Percentiles rank a stretch among this genome's conserved stretches.
Conservation (phyloP, 75 land plant genomes). For the Gnetum montanum region DNA sequence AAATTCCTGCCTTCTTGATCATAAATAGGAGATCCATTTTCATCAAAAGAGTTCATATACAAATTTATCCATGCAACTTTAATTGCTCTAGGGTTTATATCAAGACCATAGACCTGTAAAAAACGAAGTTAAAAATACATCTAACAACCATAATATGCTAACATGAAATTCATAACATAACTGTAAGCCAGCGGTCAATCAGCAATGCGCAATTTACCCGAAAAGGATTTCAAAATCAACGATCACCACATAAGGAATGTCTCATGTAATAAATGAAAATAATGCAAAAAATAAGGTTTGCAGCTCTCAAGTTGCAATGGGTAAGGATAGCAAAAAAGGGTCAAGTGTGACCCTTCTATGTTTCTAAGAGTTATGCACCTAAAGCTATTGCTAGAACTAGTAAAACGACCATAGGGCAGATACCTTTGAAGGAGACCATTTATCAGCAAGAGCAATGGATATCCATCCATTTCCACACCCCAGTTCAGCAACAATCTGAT, state of each 20-base stretch:
- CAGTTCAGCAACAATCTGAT: constrained; percentile 78
- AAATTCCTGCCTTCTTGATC: constrained; percentile 79
- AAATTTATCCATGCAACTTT: constrained; percentile 92
- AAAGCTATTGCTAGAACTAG: too few relatives aligned
- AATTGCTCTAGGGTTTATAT: constrained; percentile 94
- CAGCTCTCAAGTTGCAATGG: background rate
- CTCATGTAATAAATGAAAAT: too few relatives aligned
- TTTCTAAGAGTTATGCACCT: too few relatives aligned
- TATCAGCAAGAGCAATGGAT: constrained; percentile 93
- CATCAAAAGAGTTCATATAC: constrained; percentile 81
- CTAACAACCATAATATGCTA: too few relatives aligned
- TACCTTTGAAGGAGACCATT: constrained; percentile 86
- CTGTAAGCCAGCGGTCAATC: too few relatives aligned
- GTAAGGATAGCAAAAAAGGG: background rate
- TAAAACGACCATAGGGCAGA: too few relatives aligned
- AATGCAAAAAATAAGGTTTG: too few relatives aligned
- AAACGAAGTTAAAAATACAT: background rate
- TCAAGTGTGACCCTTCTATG: background rate
- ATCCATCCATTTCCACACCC: constrained; percentile 99
- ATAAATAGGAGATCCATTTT: constrained; percentile 68
- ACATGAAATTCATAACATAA: too few relatives aligned
- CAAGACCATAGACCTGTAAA: constrained; percentile 88
- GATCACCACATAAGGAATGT: too few relatives aligned
- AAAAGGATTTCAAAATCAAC: too few relatives aligned
- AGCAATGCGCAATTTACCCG: too few relatives aligned